Conservation (phyloP, 176 grass and related monocot genomes). For the Ensete glaucum region DNA sequence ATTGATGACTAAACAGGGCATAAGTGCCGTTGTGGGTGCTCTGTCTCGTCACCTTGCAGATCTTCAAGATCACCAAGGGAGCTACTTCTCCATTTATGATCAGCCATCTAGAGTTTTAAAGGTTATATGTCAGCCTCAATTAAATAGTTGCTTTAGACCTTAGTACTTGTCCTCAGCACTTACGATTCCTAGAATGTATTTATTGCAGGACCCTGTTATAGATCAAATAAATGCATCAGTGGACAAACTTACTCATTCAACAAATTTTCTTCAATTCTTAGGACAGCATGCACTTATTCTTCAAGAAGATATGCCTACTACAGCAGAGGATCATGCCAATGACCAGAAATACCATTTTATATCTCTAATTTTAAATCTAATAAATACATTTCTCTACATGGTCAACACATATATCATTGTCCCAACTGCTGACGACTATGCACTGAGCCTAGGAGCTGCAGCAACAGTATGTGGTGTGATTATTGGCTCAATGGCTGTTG, state of each 20-base stretch:
- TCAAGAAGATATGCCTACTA: slow-evolving; percentile 34
- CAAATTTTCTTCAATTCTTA: slow-evolving; percentile 80
- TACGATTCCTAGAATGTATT: not conserved
- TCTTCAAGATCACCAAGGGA: slow-evolving; percentile 69
- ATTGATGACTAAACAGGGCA: slow-evolving; percentile 39
- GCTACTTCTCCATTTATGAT: slow-evolving; percentile 75
- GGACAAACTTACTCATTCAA: slow-evolving; percentile 66
- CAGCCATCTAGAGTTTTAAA: slow-evolving; percentile 58
- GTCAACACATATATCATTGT: slow-evolving; percentile 96
- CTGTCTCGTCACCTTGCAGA: slow-evolving; percentile 74
- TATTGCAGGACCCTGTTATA: slow-evolving; percentile 74
- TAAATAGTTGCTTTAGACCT: not conserved
- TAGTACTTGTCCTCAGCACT: slow-evolving; percentile 8
- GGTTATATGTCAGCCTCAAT: slow-evolving; percentile 21
- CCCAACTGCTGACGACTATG: slow-evolving; percentile 86
- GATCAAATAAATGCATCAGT: slow-evolving; percentile 93
- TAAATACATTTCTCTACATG: slow-evolving; percentile 88
- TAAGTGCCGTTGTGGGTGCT: slow-evolving; percentile 85
- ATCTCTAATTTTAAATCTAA: slow-evolving; percentile 68
- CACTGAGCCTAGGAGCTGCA: slow-evolving; percentile 88
- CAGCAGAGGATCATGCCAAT: slow-evolving; percentile 40
- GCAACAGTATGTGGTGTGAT: slow-evolving; percentile 90
- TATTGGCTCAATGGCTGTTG: slow-evolving; percentile 92
- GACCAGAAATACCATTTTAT: slow-evolving; percentile 64
- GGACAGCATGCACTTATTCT: slow-evolving; percentile 72